Percentiles rank a stretch among this genome's conserved stretches.
phyloP scores from a whole-genome alignment of 768 basidiomycete species.

The Wakefieldia striispora region DNA sequence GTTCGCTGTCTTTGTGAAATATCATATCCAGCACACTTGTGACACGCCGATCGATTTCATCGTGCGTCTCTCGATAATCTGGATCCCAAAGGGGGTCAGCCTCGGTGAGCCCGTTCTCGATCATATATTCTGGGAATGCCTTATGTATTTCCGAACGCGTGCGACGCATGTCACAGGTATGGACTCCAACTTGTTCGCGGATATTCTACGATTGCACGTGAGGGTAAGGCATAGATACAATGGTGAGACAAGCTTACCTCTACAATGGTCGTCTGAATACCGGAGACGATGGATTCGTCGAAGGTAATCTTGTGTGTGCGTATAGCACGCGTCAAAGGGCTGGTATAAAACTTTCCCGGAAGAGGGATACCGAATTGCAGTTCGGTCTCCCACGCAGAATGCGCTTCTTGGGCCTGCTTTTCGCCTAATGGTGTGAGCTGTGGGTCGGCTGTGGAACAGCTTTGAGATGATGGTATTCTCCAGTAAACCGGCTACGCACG shows the following conservation, averaged over 20 bases:
- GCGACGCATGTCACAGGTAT: constrained; percentile 69
- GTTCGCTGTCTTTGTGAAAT: constrained; percentile 41
- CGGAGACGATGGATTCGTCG: constrained; percentile 30
- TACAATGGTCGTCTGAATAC: constrained; percentile 39
- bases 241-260: constrained; percentile 43
- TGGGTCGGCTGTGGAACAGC: constrained; percentile 32
- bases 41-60: constrained; percentile 46
- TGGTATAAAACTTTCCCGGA: constrained; percentile 19
- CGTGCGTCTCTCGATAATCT: constrained; percentile 20
- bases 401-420: constrained; percentile 45
- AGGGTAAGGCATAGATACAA: neutral
- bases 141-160: constrained; percentile 44
- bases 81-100: constrained; percentile 56
- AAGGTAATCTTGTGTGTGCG: constrained; percentile 57
- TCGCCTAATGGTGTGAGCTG: constrained; percentile 58
- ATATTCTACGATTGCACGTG: constrained; percentile 45
- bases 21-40: constrained; percentile 51
- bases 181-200: constrained; percentile 61
- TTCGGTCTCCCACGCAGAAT: constrained; percentile 16
- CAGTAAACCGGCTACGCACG: constrained; percentile 41
- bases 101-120: constrained; percentile 60
- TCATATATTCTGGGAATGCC: constrained; percentile 40
- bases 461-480: constrained; percentile 7
- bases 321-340: constrained; percentile 64
- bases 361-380: constrained; percentile 13